phyloP scores from a whole-genome alignment of 106 monocot genomes.

The Platanthera guangdongensis region DNA sequence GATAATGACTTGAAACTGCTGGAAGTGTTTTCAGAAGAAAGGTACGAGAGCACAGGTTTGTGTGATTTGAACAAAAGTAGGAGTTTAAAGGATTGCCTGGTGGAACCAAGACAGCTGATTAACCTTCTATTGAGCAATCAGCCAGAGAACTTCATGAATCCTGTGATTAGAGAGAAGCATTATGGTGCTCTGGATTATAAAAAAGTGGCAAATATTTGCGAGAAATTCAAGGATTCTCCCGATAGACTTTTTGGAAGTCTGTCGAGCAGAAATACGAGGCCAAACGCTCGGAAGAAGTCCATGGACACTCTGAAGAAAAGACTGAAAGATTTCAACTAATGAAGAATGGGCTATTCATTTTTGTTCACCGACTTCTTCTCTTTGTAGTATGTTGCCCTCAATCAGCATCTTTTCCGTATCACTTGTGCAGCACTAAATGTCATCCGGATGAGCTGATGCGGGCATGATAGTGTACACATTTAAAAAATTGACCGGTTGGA shows the following conservation, averaged over 20 bases:
- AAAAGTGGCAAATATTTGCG: slow-evolving; percentile 53
- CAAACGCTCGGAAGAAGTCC: slow-evolving; percentile 32
- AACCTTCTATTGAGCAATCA: slow-evolving; percentile 53
- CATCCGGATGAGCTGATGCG: neutral
- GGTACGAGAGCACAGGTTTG: slow-evolving; percentile 17
- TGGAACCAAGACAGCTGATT: slow-evolving; percentile 49
- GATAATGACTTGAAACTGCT: slow-evolving; percentile 49
- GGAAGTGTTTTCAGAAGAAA: slow-evolving; percentile 50
- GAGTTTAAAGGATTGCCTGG: slow-evolving; percentile 41
- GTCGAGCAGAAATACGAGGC: slow-evolving; percentile 33
- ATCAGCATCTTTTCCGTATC: neutral
- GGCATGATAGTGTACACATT: neutral
- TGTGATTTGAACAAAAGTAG: slow-evolving; percentile 32
- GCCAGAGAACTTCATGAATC: slow-evolving; percentile 70
- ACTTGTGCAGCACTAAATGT: neutral
- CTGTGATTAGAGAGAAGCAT: slow-evolving; percentile 55
- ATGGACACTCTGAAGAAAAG: slow-evolving; percentile 47
- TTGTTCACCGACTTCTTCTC: neutral
- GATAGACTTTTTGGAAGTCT: slow-evolving; percentile 23
- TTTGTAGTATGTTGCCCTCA: neutral
- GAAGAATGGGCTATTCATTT: neutral
- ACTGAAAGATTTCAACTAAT: slow-evolving; percentile 50
- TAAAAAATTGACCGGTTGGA: neutral
- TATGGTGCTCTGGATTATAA: slow-evolving; percentile 56
- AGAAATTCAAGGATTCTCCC: slow-evolving; percentile 57